These are phyloP conservation scores for Solanum chacoense DNA, from an alignment of 305 asterid species.

Conservation along the genomic window DNA sequence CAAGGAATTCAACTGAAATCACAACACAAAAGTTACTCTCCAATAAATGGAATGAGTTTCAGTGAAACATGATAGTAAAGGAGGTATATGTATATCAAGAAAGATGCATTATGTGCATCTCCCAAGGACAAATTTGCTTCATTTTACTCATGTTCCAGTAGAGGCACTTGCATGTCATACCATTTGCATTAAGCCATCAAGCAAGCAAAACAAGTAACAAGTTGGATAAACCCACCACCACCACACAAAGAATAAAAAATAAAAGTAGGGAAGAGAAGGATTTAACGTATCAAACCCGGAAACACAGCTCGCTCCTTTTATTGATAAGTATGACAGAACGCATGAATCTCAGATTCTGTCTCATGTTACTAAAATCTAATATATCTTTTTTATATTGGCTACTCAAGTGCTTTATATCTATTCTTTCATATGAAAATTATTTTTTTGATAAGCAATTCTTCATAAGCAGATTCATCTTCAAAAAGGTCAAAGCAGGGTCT, in stretches of 20 bases:
- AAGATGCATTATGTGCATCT: not conserved
- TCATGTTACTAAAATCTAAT: not conserved
- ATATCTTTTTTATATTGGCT: not conserved
- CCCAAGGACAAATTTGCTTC: not conserved
- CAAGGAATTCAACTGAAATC: not conserved
- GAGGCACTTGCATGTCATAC: not conserved
- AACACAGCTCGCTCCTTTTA: not conserved
- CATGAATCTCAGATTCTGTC: not conserved
- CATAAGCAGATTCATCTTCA: not conserved
- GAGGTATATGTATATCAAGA: not conserved
- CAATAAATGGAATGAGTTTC: not conserved
- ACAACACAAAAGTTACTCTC: not conserved
- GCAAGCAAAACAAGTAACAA: not conserved
- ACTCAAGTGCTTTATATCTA: not conserved
- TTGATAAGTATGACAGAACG: not conserved
- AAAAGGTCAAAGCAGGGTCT: not conserved
- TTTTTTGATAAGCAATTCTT: not conserved
- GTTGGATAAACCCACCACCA: not conserved
- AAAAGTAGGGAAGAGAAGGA: not conserved
- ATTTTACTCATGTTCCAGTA: not conserved
- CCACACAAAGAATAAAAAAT: not conserved
- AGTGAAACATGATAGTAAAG: not conserved
- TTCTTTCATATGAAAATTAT: not conserved
- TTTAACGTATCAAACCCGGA: not conserved
- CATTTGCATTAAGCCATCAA: not conserved